These are phyloP conservation scores for Remersonia thermophila DNA, from an alignment of 2,329 filamentous ascomycete species.

Conservation along the genomic window DNA sequence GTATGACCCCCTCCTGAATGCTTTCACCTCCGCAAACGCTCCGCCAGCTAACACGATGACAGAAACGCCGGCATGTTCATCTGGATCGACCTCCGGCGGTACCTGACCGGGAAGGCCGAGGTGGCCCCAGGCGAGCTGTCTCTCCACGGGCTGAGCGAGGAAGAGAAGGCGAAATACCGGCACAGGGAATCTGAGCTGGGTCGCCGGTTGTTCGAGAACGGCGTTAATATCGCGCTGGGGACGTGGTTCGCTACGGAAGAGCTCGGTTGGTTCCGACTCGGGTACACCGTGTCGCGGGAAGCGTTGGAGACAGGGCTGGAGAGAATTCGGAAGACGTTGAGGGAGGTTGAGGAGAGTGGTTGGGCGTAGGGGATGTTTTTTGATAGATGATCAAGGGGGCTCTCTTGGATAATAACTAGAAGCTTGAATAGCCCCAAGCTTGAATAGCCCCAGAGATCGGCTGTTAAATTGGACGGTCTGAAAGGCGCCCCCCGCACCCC, in stretches of 20 bases:
- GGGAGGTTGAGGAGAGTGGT: slow-evolving; percentile 1
- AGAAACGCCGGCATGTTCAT: slow-evolving; percentile 15
- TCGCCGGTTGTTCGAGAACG: slow-evolving; percentile 6
- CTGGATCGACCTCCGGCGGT: slow-evolving; percentile 14
- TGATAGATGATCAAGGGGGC: too few species aligned
- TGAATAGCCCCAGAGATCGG: too few species aligned
- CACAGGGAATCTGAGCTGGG: slow-evolving; percentile 9
- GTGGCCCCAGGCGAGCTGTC: too few species aligned
- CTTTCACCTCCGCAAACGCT: not conserved
- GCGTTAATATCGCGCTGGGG: slow-evolving; percentile 12
- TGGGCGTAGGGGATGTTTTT: too few species aligned
- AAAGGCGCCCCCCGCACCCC: too few species aligned
- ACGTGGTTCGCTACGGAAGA: slow-evolving; percentile 14
- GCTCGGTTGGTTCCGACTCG: slow-evolving; percentile 18
- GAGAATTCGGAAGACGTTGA: slow-evolving; percentile 8
- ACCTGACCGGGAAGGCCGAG: slow-evolving; percentile 1
- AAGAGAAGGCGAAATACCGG: slow-evolving; percentile 1
- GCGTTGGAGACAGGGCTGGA: slow-evolving; percentile 12
- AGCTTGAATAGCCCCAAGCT: too few species aligned
- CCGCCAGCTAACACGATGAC: too few species aligned
- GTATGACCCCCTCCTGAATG: slow-evolving; percentile 1
- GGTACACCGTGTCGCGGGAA: slow-evolving; percentile 10
- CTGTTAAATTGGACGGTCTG: too few species aligned
- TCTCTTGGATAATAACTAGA: too few species aligned
- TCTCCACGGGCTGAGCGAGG: not conserved